Base-by-base conservation (phyloP, 1,284 basidiomycete genomes). In the Ustilago shanxiensis region DNA sequence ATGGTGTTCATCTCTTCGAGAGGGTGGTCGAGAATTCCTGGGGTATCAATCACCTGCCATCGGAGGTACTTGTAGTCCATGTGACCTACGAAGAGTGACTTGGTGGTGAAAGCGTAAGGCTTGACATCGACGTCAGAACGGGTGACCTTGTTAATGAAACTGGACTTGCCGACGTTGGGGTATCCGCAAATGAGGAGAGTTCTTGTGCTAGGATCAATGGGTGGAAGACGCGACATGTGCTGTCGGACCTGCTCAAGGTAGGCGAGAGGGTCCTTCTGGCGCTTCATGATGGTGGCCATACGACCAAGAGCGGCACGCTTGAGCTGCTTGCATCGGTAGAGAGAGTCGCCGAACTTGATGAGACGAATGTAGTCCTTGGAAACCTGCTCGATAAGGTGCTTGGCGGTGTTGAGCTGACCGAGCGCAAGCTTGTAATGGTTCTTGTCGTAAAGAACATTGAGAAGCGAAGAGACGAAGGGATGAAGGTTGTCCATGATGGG, bases 401-500 rank as follows among this genome's bases (percentile, higher is more conserved):
- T 77, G 8, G 83, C 83, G 5, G 84, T 86, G 72, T 84, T 85
- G 60, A 86, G 80, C 73, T 86, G 84, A 26, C 84, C 84, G 24
- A 86, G 77, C 13, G 84, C 84, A n/a, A 86, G 77, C 72, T 86
- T 86, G 77, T 85, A 85, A 66, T 86, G 84, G 62, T 86, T 86
- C 73, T 85, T 85, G 80, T 86, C 84, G 68, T 86, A 86, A 26
- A 86, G 79, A 31, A 86, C 84, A 66, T 85, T 85, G 79, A 85
- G 82, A 31, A 85, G 73, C 24, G 84, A 85, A 9, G 84, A 84
- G 55, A 78, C 80, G 54, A 85, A 85, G 24, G 84, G 84, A 53
- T 85, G 84, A 50, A 85, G 60, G 64, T 85, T 83, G 73, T 83
- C 64, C 56, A 69, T 65, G 58, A 71, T 67, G 59, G 96, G 96